Evolutionary conservation across 179 eudicot genomes (phyloP), one percentile per base, ranked within the genome.

Genomic region (Drosera spatulata): DNA sequence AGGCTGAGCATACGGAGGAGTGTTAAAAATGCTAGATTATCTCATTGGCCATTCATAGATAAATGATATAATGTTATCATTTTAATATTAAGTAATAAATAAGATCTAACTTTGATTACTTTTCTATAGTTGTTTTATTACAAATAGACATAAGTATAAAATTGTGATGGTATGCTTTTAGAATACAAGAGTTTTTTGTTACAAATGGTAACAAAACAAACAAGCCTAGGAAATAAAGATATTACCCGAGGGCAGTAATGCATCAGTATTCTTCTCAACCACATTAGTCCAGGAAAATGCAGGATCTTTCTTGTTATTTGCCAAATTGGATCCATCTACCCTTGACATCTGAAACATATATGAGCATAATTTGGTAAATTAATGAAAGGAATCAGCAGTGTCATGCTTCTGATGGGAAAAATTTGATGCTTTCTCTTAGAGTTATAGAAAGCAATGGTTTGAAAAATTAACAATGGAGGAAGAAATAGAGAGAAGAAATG

Each of bases 261-360:
- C 47, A 66, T 59, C 64, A 42, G 70, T 50, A 67, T 64, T 82
- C 72, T 70, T 81, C 71, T 84, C 86, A 50, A 71, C 50, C 50
- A 93, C 97, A 78, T 89, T 79, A 50, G 99, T 85, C 99, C 99
- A 93, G 54, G 82, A 56, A 46, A 86, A 66, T 56, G 77, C 77
- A 11, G 73, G 65, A 64, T 83, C 95, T 62, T 77, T 83, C 75
- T 67, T 82, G 71, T 60, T 77, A 73, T 58, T 74, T 65, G 80
- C 87, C 54, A 79, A 67, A 63, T 77, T 75, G 68, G 77, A 62
- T 62, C 83, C 95, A 80, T 89, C 99, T 57, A 77, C 75, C 64
- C 94, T 93, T 39, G 88, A 84, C 91, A 77, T 89, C 99, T 93
- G 80, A 73, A 74, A 6, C 69, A 59, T 22, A 46, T n/a, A 60